These are phyloP conservation scores for Chaetomium strumarium DNA, from an alignment of 2,329 filamentous ascomycete species.

Conservation along the genomic window DNA sequence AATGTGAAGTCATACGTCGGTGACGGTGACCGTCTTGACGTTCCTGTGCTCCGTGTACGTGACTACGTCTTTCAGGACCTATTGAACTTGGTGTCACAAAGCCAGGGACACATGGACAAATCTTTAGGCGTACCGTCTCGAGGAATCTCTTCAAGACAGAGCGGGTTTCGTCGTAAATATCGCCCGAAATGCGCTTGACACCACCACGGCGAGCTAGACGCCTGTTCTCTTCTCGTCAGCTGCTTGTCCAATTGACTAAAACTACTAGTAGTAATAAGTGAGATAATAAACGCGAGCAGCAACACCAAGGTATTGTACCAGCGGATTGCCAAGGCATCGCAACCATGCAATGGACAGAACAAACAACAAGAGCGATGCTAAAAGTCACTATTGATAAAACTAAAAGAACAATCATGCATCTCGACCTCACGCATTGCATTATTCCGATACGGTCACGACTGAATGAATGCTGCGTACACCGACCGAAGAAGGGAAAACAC, in stretches of 20 bases:
- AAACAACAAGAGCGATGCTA: not conserved
- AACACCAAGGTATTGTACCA: not conserved
- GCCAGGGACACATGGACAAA: not conserved
- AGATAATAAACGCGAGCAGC: not conserved
- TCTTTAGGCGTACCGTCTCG: constrained; percentile 33
- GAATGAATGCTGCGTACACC: too few relatives aligned
- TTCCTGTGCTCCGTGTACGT: constrained; percentile 48
- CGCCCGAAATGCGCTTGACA: constrained; percentile 63
- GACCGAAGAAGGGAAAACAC: not conserved
- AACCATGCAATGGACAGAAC: not conserved
- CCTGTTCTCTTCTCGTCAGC: constrained; percentile 32
- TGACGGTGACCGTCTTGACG: constrained; percentile 56
- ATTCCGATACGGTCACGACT: too few relatives aligned
- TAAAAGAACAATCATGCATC: too few relatives aligned
- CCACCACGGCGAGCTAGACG: constrained; percentile 70
- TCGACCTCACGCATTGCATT: too few relatives aligned
- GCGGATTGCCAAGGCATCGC: not conserved
- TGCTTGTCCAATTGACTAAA: not conserved
- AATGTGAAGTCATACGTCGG: constrained; percentile 46
- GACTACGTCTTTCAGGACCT: constrained; percentile 49
- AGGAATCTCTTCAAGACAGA: constrained; percentile 46
- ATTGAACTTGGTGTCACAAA: not conserved
- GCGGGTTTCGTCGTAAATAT: constrained; percentile 59
- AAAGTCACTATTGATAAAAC: too few relatives aligned
- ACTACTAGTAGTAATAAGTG: not conserved